These are phyloP conservation scores for Aphanocladium album DNA, from an alignment of 2,329 filamentous ascomycete genomes.

Conservation along the genomic window DNA sequence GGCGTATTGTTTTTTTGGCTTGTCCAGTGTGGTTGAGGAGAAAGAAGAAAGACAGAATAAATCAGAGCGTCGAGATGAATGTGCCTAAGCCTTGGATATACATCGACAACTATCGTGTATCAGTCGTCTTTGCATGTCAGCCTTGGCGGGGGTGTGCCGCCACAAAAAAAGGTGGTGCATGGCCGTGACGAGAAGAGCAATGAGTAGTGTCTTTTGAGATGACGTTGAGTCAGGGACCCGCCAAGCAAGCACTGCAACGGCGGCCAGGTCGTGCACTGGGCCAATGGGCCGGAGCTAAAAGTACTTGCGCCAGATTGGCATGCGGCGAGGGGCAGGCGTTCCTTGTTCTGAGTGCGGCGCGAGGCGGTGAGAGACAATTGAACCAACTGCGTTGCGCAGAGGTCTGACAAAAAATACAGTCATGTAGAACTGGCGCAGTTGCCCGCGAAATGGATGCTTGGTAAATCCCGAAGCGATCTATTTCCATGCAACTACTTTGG, in stretches of 20 bases:
- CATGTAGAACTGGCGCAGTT: too few species aligned
- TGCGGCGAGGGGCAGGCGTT: background rate
- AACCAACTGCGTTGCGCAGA: background rate
- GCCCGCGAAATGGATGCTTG: too few species aligned
- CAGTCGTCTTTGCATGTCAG: background rate
- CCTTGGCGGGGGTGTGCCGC: background rate
- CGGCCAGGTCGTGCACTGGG: background rate
- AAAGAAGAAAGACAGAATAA: background rate
- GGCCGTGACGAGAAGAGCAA: background rate
- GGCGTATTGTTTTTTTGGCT: background rate
- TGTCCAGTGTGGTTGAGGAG: background rate
- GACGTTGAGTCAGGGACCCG: constrained; percentile 7
- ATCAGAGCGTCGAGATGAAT: background rate
- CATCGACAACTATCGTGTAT: background rate
- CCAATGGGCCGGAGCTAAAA: background rate
- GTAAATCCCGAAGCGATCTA: background rate
- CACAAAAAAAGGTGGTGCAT: background rate
- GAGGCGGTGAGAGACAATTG: constrained; percentile 4
- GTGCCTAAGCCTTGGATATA: too few species aligned
- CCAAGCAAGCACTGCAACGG: background rate
- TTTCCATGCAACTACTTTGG: background rate
- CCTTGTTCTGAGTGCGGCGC: background rate
- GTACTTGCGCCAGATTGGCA: background rate
- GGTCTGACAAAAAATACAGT: too few species aligned
- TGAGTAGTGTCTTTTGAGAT: constrained; percentile 3